Percentiles rank a stretch among this genome's conserved stretches.
Conservation (phyloP, 768 basidiomycete species). For the Boletus tylopilopsis region DNA sequence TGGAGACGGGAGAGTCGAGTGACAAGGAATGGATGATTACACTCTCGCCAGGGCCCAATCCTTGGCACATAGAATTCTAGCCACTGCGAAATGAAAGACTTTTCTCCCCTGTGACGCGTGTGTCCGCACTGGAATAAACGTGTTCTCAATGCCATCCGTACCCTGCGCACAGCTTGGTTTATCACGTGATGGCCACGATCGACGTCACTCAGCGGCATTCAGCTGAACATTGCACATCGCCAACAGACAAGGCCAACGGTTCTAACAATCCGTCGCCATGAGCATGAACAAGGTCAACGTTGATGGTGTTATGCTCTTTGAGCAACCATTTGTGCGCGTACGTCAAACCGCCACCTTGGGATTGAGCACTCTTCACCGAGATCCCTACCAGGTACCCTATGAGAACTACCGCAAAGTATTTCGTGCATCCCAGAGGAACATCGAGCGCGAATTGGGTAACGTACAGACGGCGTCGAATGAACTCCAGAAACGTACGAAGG, state of each 20-base stretch:
- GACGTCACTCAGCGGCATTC: constrained; percentile 7
- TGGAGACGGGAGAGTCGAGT: constrained; percentile 42
- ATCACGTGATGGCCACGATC: constrained; percentile 27
- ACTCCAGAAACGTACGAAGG: constrained; percentile 45
- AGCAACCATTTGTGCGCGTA: constrained; percentile 80
- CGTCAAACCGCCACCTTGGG: constrained; percentile 17
- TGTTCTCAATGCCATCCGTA: constrained; percentile 8
- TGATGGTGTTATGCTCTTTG: constrained; percentile 76
- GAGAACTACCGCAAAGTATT: constrained; percentile 90
- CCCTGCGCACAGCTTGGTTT: background rate
- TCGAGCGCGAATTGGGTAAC: constrained; percentile 72
- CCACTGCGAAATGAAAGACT: constrained; percentile 5
- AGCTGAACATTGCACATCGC: background rate
- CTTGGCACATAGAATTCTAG: constrained; percentile 8
- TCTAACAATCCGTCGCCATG: constrained; percentile 18
- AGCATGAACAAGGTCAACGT: constrained; percentile 52
- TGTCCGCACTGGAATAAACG: constrained; percentile 12
- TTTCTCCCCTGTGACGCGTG: constrained; percentile 9
- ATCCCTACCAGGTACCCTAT: constrained; percentile 66
- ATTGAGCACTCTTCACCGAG: constrained; percentile 9
- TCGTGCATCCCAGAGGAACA: constrained; percentile 72
- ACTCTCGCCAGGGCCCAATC: background rate
- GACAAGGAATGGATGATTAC: constrained; percentile 13
- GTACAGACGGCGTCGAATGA: constrained; percentile 58
- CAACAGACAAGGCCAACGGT: constrained; percentile 9